A percentile compares a stretch with the other conserved stretches of the same genome.
Evolutionary conservation across 768 basidiomycete genomes (phyloP).

Genomic region (Fibroporia radiculosa): DNA sequence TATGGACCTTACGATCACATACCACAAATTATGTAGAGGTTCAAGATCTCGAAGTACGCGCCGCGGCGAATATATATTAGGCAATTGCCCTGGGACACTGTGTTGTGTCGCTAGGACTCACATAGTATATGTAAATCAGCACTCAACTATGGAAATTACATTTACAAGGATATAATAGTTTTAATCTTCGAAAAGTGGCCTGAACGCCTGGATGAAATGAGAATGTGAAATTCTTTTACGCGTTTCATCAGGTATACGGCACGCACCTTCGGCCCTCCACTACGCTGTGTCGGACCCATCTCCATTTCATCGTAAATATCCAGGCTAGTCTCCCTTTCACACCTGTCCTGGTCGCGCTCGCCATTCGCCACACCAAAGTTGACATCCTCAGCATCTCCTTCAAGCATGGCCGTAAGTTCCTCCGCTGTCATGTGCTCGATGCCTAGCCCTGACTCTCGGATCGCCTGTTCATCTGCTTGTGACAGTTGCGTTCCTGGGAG

Average conservation of each 20-base stretch:
- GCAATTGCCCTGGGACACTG: background rate
- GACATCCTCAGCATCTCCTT: slow-evolving; percentile 52
- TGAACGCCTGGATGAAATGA: slow-evolving; percentile 16
- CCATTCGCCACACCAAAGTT: slow-evolving; percentile 10
- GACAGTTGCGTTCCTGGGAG: slow-evolving; percentile 35
- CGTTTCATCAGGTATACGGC: background rate
- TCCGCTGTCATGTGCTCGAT: slow-evolving; percentile 57
- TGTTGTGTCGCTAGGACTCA: too few relatives aligned
- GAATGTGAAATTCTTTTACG: slow-evolving; percentile 1
- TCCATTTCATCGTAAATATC: slow-evolving; percentile 19
- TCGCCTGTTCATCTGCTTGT: slow-evolving; percentile 39
- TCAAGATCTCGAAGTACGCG: too few relatives aligned
- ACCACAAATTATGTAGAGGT: too few relatives aligned
- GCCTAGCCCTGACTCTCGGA: slow-evolving; percentile 57
- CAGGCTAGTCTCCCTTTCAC: slow-evolving; percentile 11
- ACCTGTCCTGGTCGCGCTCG: slow-evolving; percentile 1
- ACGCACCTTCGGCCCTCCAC: slow-evolving; percentile 15
- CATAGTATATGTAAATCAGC: too few relatives aligned
- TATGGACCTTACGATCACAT: too few relatives aligned
- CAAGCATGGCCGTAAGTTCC: slow-evolving; percentile 53
- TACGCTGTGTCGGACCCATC: slow-evolving; percentile 21
- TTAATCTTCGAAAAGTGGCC: slow-evolving; percentile 25
- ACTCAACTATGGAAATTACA: too few relatives aligned
- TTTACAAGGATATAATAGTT: too few relatives aligned
- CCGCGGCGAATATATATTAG: too few relatives aligned